Evolutionary conservation across 805 yeast species (phyloP), one percentile per base, ranked within the genome.

Genomic region (Metschnikowia noctiluminum): DNA sequence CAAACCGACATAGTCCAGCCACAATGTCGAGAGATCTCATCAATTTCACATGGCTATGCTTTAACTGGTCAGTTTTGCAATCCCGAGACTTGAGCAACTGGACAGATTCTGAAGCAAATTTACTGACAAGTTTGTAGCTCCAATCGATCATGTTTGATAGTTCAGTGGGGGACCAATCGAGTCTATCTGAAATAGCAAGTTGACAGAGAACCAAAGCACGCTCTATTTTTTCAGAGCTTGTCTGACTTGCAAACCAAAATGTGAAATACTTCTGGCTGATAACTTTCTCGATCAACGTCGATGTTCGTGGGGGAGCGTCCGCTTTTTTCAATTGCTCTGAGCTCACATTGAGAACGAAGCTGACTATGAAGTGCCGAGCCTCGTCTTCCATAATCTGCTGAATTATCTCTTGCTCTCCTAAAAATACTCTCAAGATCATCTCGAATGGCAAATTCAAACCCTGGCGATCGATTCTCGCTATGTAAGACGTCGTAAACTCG

Each of bases 81-180:
- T 21, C 26, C 3, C 27, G 9, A 4, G 46, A 35, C 4, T 31
- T 15, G 4, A 70, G 54, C 1, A 62, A 31, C 2, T 31, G 40
- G 11, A 44, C 42, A 0, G 69, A 53, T 26, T 40, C 38, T 1
- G 40, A 37, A 2, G 63, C 45, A 36, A 63, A 51, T 6, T 46
- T 38, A 13, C 56, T 53, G 49, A 61, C 69, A 38, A 69, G 57
- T 14, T 68, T 70, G 40, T 63, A 52, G 13, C 63, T 50, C 81
- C 81, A 78, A 0, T 75, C 64, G 5, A 76, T 58, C 14, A 78
- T 60, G 3, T 69, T 66, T 1, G 68, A 61, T 15, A 70, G 48
- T 46, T 74, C 64, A 28, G 62, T 61, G 34, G 68, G 66, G 41
- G 66, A 63, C 80, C 80, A 77, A 13, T 66, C 62, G 1, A 68